These are phyloP conservation scores for Chlamydomonas schloesseri DNA, from an alignment of 139 green algal genomes.

Conservation along the genomic window DNA sequence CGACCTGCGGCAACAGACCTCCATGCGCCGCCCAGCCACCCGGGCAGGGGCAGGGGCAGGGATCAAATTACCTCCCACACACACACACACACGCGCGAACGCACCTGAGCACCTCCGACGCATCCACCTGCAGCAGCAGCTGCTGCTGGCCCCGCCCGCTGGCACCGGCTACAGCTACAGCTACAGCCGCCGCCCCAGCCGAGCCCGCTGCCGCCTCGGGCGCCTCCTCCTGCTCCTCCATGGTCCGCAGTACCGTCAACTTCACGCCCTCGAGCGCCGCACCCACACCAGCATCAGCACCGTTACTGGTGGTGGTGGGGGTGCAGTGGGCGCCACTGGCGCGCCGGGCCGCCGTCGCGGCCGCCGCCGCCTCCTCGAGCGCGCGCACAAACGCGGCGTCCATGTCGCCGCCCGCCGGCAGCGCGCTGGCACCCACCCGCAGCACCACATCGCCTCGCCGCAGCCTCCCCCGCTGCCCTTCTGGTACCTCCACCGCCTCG, in stretches of 20 bases:
- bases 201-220: not conserved
- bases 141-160: too few relatives aligned
- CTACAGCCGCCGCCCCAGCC: too few relatives aligned
- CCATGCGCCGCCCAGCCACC: too few relatives aligned
- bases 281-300: too few relatives aligned
- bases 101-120: not conserved
- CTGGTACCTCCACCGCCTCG: not conserved
- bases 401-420: constrained; percentile 11
- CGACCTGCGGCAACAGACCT: too few relatives aligned
- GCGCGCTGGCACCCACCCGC: not conserved
- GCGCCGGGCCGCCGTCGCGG: not conserved
- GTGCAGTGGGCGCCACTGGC: too few relatives aligned
- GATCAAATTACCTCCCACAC: too few relatives aligned
- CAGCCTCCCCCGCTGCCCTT: not conserved
- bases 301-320: too few relatives aligned
- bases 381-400: not conserved
- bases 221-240: too few relatives aligned
- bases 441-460: constrained; percentile 7
- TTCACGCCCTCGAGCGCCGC: not conserved
- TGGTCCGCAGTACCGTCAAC: constrained; percentile 26
- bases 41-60: too few relatives aligned
- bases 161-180: too few relatives aligned
- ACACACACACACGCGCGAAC: too few relatives aligned
- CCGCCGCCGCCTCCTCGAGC: not conserved
- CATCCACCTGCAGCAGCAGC: not conserved